Evolutionary conservation across 208 protist genomes (phyloP).

Genomic region (Strigomonas culicis): DNA sequence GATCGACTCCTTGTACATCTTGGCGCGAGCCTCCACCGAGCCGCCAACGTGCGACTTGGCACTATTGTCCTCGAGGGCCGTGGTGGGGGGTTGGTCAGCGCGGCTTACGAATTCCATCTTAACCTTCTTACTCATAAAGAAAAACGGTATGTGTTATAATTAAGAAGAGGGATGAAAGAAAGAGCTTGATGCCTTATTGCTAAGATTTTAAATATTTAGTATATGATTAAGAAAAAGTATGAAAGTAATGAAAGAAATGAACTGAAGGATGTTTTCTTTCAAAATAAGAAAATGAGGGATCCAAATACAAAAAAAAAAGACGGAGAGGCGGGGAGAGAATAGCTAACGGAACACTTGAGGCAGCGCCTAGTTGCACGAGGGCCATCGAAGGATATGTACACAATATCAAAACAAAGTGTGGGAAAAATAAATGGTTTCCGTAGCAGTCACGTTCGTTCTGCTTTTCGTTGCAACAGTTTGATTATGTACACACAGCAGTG

Average conservation of each 20-base stretch:
- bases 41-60: conserved; percentile 34
- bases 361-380: neutral
- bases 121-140: too few species aligned
- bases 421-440: conserved; percentile 2
- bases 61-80: neutral
- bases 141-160: too few species aligned
- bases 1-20: conserved; percentile 66
- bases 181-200: too few species aligned
- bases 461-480: neutral
- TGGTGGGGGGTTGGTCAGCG: neutral
- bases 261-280: neutral
- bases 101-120: neutral
- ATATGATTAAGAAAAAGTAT: too few species aligned
- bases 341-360: neutral
- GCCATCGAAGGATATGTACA: neutral
- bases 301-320: conserved; percentile 5
- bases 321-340: too few species aligned
- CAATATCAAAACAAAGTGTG: neutral
- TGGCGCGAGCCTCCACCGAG: conserved; percentile 37
- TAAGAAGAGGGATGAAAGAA: conserved; percentile 7
- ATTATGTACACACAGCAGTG: neutral
- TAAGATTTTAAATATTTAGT: too few species aligned
- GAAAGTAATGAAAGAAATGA: neutral
- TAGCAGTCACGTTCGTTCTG: neutral
- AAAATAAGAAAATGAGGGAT: conserved; percentile 4